Evolutionary conservation across 2,329 filamentous ascomycete genomes (phyloP).

Genomic region (Daldinia eschscholtzii): DNA sequence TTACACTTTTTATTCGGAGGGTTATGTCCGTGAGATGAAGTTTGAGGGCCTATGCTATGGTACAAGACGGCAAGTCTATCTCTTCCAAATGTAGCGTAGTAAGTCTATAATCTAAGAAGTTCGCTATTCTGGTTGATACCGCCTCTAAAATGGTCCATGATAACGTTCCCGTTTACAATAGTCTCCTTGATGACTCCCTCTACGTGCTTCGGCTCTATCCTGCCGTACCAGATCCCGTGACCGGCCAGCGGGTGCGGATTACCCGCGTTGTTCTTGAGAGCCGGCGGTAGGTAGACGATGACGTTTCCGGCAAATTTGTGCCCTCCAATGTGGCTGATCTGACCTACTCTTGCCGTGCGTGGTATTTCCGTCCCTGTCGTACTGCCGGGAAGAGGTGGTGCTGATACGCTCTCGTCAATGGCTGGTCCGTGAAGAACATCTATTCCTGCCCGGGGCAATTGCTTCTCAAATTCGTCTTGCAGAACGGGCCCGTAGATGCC

Average conservation of each 20-base stretch:
- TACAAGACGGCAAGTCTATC: background rate
- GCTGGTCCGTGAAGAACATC: conserved; percentile 63
- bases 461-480: conserved; percentile 74
- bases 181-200: conserved; percentile 82
- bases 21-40: background rate
- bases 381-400: conserved; percentile 45
- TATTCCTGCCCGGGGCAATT: conserved; percentile 65
- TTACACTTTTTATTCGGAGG: background rate
- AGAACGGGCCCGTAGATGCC: conserved; percentile 83
- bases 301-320: conserved; percentile 90
- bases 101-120: conserved; percentile 62
- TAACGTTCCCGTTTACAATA: conserved; percentile 73
- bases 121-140: conserved; percentile 70
- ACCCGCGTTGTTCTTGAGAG: conserved; percentile 56
- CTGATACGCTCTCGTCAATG: conserved; percentile 54
- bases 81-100: background rate
- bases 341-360: conserved; percentile 70
- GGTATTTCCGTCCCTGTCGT: conserved; percentile 39
- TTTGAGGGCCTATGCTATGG: background rate
- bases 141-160: conserved; percentile 79
- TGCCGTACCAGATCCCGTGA: conserved; percentile 84
- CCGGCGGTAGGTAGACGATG: conserved; percentile 81
- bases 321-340: conserved; percentile 84
- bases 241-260: conserved; percentile 72
- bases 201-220: conserved; percentile 80